These are phyloP conservation scores for Ocimum tenuiflorum DNA, from an alignment of 257 asterid species.

Conservation along the genomic window DNA sequence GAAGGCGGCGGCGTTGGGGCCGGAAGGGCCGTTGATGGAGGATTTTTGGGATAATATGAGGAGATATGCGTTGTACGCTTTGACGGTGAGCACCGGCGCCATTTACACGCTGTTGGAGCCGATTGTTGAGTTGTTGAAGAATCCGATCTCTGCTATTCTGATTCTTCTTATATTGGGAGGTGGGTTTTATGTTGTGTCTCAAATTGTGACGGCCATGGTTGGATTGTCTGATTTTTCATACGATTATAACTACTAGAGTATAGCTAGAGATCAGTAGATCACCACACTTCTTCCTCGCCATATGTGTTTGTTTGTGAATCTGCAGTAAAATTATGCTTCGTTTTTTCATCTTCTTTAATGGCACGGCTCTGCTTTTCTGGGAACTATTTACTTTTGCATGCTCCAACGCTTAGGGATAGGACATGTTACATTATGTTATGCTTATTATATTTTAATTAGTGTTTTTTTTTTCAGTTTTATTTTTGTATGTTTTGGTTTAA, in stretches of 20 bases:
- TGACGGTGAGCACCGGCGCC: slow-evolving; percentile 91
- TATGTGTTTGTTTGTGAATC: no score
- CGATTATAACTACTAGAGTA: slow-evolving; percentile 52
- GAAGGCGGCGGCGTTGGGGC: slow-evolving; percentile 76
- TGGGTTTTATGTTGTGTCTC: slow-evolving; percentile 51
- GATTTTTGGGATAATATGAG: slow-evolving; percentile 99
- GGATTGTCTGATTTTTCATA: slow-evolving; percentile 77
- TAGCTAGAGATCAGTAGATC: background rate
- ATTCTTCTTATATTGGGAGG: slow-evolving; percentile 55
- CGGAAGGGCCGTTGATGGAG: slow-evolving; percentile 88
- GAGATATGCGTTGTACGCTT: slow-evolving; percentile 66
- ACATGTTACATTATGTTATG: no score
- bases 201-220: slow-evolving; percentile 88
- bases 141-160: slow-evolving; percentile 76
- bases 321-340: no score
- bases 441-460: no score
- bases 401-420: no score
- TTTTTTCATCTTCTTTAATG: no score
- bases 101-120: slow-evolving; percentile 59
- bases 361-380: no score
- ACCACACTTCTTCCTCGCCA: background rate
- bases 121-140: slow-evolving; percentile 57
- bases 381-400: no score
- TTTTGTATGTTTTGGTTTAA: no score
- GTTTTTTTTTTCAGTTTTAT: no score